These are phyloP conservation scores for Yamadazyma olivae DNA, from an alignment of 805 yeast species.

Conservation along the genomic window DNA sequence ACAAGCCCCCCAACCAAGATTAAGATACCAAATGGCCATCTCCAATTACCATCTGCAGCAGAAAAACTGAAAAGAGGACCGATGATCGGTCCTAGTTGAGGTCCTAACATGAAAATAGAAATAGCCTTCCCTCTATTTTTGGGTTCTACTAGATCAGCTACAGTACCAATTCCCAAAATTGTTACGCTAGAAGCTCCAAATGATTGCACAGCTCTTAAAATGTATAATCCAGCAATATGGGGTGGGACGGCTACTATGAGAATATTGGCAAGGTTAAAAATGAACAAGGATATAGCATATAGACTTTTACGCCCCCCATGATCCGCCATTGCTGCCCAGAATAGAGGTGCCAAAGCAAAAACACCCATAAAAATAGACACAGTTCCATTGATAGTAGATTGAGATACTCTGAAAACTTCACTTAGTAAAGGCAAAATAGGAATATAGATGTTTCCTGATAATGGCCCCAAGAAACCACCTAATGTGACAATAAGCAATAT, in stretches of 20 bases:
- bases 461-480: slow-evolving; percentile 55
- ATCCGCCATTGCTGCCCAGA: slow-evolving; percentile 58
- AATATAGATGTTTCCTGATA: slow-evolving; percentile 55
- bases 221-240: slow-evolving; percentile 25
- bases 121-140: slow-evolving; percentile 27
- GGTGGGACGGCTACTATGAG: slow-evolving; percentile 29
- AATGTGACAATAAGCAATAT: slow-evolving; percentile 41
- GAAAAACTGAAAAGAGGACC: slow-evolving; percentile 32
- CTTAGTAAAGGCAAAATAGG: slow-evolving; percentile 50
- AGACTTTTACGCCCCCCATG: slow-evolving; percentile 43
- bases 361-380: slow-evolving; percentile 57
- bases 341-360: slow-evolving; percentile 52
- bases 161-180: slow-evolving; percentile 36
- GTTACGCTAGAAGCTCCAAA: slow-evolving; percentile 35
- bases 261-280: slow-evolving; percentile 26
- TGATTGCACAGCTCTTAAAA: slow-evolving; percentile 33
- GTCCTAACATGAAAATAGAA: slow-evolving; percentile 36
- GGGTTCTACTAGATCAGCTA: slow-evolving; percentile 31
- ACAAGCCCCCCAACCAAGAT: slow-evolving; percentile 24
- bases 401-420: slow-evolving; percentile 36
- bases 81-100: slow-evolving; percentile 37
- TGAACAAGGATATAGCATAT: slow-evolving; percentile 22
- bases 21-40: slow-evolving; percentile 33
- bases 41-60: slow-evolving; percentile 26
- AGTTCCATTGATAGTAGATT: slow-evolving; percentile 49